Base-by-base conservation (phyloP, 2,329 filamentous ascomycete species). In the Talaromyces islandicus region DNA sequence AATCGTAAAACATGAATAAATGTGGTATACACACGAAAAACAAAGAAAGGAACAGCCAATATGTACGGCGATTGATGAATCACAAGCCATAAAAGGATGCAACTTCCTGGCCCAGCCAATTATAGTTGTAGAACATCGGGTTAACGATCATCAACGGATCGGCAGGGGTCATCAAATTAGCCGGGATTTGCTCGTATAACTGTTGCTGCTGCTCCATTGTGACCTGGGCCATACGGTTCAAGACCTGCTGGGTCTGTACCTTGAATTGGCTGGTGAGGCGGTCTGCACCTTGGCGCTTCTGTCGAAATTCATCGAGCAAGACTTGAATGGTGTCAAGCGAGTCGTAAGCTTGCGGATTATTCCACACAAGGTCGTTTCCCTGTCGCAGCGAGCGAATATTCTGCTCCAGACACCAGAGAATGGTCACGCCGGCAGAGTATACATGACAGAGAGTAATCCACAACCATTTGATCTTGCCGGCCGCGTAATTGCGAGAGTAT, bases 381-480 rank as follows among this genome's bases (percentile, higher is more conserved):
- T 71, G 70, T 3, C 68, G 69, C 2, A 73, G 58, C 0, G 70
- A 66, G 6, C 70, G 71, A n/a, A 73, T 66, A 51, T 75, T 74
- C 58, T 75, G 71, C 57, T 75, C 73, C 30, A 75, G 65, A 59
- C 73, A 75, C 73, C 73, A 75, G 19, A 75, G 62, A 29, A 75
- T 75, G 10, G 73, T 75, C 50, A 75, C 73, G 1, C 73, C 73
- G 1, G 73, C 73, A 56, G 73, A 74, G 54, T 75, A 75, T 19
- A 73, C 62, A 57, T 75, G 73, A 59, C 72, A 74, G 30, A 75
- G 64, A 1, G 73, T 75, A 53, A 75, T 65, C 73, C 73, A 75
- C 43, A 75, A 74, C 73, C 73, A 75, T 61, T 75, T 75, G 19
- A 75, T 64, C 58, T 75, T 75, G 41, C 73, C 73, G 30, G 71